Conservation (phyloP, 495 filamentous ascomycete species). For the Lasiosphaeriaceae sp. region DNA sequence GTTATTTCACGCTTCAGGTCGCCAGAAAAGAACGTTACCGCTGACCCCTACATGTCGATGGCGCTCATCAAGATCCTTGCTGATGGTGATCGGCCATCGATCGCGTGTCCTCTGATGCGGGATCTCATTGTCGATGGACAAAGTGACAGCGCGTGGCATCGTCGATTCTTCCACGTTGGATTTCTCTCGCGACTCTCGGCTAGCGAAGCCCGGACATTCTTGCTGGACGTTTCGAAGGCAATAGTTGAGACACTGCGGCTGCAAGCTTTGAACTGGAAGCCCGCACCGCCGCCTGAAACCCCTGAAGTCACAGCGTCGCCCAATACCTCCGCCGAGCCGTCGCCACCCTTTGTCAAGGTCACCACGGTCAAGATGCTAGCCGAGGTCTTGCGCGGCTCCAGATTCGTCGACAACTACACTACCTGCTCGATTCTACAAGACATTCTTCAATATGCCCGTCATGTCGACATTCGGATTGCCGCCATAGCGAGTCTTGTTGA, state of each 20-base stretch:
- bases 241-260: conserved; percentile 30
- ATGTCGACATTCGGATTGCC: conserved; percentile 32
- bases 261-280: conserved; percentile 9
- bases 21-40: neutral
- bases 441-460: conserved; percentile 26
- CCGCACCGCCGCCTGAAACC: neutral
- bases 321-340: neutral
- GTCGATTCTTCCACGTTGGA: conserved; percentile 20
- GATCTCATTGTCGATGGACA: conserved; percentile 32
- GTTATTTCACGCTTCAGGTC: neutral
- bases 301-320: neutral
- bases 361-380: conserved; percentile 40
- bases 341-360: conserved; percentile 27
- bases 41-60: conserved; percentile 5
- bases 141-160: conserved; percentile 36
- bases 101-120: conserved; percentile 22
- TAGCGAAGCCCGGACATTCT: conserved; percentile 20
- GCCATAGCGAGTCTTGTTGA: conserved; percentile 30
- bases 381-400: conserved; percentile 29
- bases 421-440: conserved; percentile 23
- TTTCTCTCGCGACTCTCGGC: conserved; percentile 28
- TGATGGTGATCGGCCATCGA: conserved; percentile 14
- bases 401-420: conserved; percentile 25
- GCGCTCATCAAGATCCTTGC: conserved; percentile 6
- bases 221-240: conserved; percentile 26